phyloP scores from a whole-genome alignment of 225 moss, liverwort and hornwort species.

The Pleurozium schreberi region DNA sequence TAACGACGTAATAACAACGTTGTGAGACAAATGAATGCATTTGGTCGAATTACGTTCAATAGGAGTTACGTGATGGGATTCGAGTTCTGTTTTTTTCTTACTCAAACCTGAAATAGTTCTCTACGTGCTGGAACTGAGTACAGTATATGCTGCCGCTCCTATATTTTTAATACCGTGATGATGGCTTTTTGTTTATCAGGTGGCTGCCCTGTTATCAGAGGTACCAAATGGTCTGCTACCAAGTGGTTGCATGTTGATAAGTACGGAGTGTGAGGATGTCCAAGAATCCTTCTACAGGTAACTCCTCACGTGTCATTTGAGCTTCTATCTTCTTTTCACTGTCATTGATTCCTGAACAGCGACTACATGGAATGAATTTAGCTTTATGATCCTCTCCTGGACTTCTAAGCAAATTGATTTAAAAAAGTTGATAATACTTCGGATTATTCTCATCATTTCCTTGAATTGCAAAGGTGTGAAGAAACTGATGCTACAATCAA shows the following conservation, averaged over 20 bases:
- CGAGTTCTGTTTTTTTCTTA: background rate
- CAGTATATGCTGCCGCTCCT: background rate
- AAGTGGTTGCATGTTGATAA: conserved; percentile 89
- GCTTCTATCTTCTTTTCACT: background rate
- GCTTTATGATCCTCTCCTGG: background rate
- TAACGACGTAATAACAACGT: background rate
- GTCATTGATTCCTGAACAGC: background rate
- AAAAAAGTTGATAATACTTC: background rate
- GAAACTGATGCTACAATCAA: background rate
- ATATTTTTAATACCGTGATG: background rate
- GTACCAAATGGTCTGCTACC: conserved; percentile 96
- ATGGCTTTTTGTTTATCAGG: conserved; percentile 25
- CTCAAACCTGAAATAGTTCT: background rate
- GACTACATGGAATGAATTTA: background rate
- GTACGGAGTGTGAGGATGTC: conserved; percentile 39
- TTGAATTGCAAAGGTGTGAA: background rate
- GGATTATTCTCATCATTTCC: background rate
- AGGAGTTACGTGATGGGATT: background rate
- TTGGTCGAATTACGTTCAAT: background rate
- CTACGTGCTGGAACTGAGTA: background rate
- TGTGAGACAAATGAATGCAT: background rate
- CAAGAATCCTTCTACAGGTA: conserved; percentile 5
- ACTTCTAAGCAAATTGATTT: background rate
- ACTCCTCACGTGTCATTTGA: background rate
- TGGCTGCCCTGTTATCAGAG: conserved; percentile 82